Conservation (phyloP, 495 filamentous ascomycete species). For the Glutinoglossum americanum region DNA sequence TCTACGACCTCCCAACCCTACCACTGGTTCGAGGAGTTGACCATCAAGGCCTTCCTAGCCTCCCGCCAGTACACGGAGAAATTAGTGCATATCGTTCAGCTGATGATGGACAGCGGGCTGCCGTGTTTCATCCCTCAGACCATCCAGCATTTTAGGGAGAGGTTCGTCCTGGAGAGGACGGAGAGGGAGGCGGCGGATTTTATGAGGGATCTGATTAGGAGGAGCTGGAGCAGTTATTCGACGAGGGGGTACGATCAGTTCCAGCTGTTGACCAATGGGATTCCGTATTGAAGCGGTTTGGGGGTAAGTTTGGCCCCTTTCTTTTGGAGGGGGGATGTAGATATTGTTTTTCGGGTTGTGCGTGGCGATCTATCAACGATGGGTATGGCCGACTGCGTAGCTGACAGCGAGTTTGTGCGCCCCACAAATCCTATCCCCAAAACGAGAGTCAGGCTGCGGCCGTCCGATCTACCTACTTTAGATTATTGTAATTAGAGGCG, state of each 20-base stretch:
- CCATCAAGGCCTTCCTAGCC: constrained; percentile 86
- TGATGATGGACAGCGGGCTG: constrained; percentile 92
- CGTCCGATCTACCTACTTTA: too few relatives aligned
- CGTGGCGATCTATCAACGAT: too few relatives aligned
- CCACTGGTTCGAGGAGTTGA: constrained; percentile 89
- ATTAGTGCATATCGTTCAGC: constrained; percentile 64
- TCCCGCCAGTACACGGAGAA: constrained; percentile 71
- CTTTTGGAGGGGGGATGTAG: too few relatives aligned
- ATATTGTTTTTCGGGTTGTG: too few relatives aligned
- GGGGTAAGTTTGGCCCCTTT: too few relatives aligned
- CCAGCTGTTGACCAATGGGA: constrained; percentile 91
- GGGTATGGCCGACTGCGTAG: too few relatives aligned
- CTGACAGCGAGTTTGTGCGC: too few relatives aligned
- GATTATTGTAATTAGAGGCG: too few relatives aligned
- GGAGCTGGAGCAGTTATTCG: constrained; percentile 68
- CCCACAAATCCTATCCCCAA: too few relatives aligned
- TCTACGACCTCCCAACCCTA: constrained; percentile 64
- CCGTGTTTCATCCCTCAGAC: constrained; percentile 98
- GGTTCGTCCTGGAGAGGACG: constrained; percentile 82
- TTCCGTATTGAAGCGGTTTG: constrained; percentile 72
- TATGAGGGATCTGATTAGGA: constrained; percentile 70
- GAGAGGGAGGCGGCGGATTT: constrained; percentile 91
- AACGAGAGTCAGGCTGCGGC: too few relatives aligned
- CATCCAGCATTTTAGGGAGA: constrained; percentile 72
- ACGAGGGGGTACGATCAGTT: constrained; percentile 94